A percentile compares a stretch with the other conserved stretches of the same genome.
phyloP scores from a whole-genome alignment of 2,329 filamentous ascomycete species.

The Stagonosporopsis rhizophila region DNA sequence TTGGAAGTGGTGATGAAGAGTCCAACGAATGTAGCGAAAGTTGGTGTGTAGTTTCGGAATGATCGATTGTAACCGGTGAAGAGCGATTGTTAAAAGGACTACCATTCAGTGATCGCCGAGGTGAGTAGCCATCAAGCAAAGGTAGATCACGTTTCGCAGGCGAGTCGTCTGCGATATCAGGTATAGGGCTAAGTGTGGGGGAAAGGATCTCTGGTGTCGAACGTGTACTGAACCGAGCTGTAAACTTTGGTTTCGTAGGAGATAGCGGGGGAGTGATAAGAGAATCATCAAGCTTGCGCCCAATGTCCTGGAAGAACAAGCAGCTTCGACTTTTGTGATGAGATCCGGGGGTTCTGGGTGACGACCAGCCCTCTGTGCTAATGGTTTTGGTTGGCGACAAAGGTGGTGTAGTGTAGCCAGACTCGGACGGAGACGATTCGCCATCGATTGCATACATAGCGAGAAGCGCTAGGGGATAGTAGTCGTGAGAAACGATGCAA shows the following conservation, averaged over 20 bases:
- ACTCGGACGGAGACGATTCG: constrained; percentile 19
- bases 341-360: constrained; percentile 42
- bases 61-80: background rate
- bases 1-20: background rate
- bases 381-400: constrained; percentile 46
- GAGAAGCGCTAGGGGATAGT: constrained; percentile 11
- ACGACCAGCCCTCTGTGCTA: constrained; percentile 42
- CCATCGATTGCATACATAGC: constrained; percentile 37
- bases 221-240: constrained; percentile 23
- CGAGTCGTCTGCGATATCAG: constrained; percentile 21
- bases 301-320: constrained; percentile 29
- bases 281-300: constrained; percentile 13
- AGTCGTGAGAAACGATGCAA: background rate
- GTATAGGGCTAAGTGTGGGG: constrained; percentile 8
- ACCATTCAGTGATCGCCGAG: constrained; percentile 8
- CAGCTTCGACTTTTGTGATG: constrained; percentile 41
- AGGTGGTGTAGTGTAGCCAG: constrained; percentile 40
- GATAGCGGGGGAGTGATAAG: constrained; percentile 31
- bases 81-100: constrained; percentile 22
- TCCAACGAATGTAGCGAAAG: background rate
- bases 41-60: background rate
- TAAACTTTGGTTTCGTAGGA: constrained; percentile 32
- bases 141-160: constrained; percentile 14
- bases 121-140: background rate
- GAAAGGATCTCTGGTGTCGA: constrained; percentile 24